Evolutionary conservation across 371 early-diverging fungal species (phyloP).

Genomic region (Rhizopus delemar): DNA sequence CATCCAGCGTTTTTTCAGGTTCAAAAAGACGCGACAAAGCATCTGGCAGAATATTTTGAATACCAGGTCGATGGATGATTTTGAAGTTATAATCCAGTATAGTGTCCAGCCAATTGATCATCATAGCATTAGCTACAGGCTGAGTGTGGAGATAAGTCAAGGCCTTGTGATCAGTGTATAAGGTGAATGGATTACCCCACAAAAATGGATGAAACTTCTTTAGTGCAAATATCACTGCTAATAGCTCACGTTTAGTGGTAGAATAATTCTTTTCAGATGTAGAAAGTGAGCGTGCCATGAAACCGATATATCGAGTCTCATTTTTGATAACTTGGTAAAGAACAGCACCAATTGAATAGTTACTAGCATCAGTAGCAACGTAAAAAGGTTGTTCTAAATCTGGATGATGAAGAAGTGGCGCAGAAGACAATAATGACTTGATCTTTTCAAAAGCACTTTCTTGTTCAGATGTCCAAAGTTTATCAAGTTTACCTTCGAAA

Average conservation of each 20-base stretch:
- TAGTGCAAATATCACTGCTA: not conserved
- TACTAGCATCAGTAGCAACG: conserved; percentile 40
- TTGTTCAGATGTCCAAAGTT: conserved; percentile 1
- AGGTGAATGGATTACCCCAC: not conserved
- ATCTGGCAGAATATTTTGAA: conserved; percentile 16
- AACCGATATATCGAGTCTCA: not conserved
- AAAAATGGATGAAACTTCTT: conserved; percentile 1
- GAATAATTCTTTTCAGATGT: not conserved
- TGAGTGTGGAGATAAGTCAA: conserved; percentile 15
- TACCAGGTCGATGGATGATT: conserved; percentile 18
- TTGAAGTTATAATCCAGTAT: conserved; percentile 16
- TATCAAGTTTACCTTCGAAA: conserved; percentile 1
- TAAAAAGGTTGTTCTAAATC: conserved; percentile 11
- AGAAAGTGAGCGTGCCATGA: conserved; percentile 1
- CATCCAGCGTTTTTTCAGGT: conserved; percentile 6
- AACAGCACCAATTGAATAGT: conserved; percentile 28
- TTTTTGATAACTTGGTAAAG: conserved; percentile 13
- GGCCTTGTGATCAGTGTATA: conserved; percentile 1
- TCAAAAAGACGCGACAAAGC: conserved; percentile 8
- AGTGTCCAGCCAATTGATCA: conserved; percentile 22
- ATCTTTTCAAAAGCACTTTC: not conserved
- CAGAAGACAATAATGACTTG: too few species aligned
- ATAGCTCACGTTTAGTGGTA: conserved; percentile 4
- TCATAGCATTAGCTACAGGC: conserved; percentile 11
- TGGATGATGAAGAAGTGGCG: too few species aligned